Base-by-base conservation (phyloP, 345 rosid species). In the Salix caprea region DNA sequence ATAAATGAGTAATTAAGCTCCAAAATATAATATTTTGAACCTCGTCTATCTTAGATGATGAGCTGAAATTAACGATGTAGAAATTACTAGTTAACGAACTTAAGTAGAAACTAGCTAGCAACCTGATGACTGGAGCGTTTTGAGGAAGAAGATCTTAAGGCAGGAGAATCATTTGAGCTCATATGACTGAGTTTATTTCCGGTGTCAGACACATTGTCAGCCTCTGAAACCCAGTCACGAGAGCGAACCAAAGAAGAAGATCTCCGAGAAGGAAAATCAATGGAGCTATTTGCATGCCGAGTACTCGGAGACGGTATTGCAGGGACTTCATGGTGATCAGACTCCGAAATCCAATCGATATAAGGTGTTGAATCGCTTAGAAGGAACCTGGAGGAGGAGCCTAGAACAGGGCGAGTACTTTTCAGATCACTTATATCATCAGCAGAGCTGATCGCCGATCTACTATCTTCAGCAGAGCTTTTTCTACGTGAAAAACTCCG, bases 121-220 rank as follows among this genome's bases (percentile, higher is more conserved):
- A 91, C 95, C 95, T 89, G 93, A 58, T 91, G 85, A 46, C 71
- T 80, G 36, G 97, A 80, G 66, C 84, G 80, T 75, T 84, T 77
- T 0, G 90, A 82, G 44, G 86, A 75, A 39, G 86, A 87, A 52
- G 91, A 74, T 68, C 39, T 73, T 32, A 73, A 30, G 62, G 58
- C 80, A 68, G 80, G 80, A 73, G 83, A 72, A 32, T 71, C 75
- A 46, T 69, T 54, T 54, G 69, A 44, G 6, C 13, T 15, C 28
- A n/a, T 42, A 23, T 0, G 67, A 67, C 37, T 60, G 42, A 19
- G 32, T 26, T 28, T 9, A 24, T 66, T 66, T 8, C 44, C 19
- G 6, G 56, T 30, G 19, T 34, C 34, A 36, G 75, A 30, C 13
- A 11, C 48, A 11, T 72, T 18, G 23, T 24, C 58, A 15, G 69